A percentile compares a stretch with the other conserved stretches of the same genome.
These are phyloP conservation scores for Diaporthe ilicicola DNA, from an alignment of 2,329 filamentous ascomycete species.

Conservation along the genomic window DNA sequence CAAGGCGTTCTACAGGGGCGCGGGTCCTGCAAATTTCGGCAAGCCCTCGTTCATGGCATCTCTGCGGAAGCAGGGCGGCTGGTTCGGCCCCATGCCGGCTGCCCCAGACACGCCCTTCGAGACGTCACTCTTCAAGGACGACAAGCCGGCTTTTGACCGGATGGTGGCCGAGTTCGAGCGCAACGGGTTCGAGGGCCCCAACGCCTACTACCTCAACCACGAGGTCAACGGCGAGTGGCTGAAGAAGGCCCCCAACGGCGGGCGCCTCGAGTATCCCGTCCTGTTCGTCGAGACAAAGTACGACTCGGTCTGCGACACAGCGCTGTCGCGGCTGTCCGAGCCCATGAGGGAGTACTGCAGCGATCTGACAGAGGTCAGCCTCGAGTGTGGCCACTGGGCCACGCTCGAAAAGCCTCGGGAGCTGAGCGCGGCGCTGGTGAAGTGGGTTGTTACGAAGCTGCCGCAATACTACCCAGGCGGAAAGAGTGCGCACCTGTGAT, in stretches of 20 bases:
- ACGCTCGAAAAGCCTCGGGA: slow-evolving; percentile 40
- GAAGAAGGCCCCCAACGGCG: slow-evolving; percentile 38
- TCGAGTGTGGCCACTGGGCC: slow-evolving; percentile 47
- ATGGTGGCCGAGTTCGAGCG: slow-evolving; percentile 45
- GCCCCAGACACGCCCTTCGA: slow-evolving; percentile 21
- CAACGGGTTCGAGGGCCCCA: slow-evolving; percentile 47
- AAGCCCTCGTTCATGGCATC: slow-evolving; percentile 21
- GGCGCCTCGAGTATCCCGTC: slow-evolving; percentile 46
- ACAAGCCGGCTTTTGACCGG: slow-evolving; percentile 35
- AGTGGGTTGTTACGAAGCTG: slow-evolving; percentile 34
- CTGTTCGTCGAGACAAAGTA: slow-evolving; percentile 47
- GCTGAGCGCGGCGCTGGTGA: slow-evolving; percentile 39
- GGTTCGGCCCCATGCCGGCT: slow-evolving; percentile 29
- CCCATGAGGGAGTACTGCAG: slow-evolving; percentile 44
- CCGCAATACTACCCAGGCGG: background rate
- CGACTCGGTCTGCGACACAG: slow-evolving; percentile 48
- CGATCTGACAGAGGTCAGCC: slow-evolving; percentile 48
- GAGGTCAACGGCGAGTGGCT: slow-evolving; percentile 51
- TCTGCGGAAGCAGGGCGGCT: slow-evolving; percentile 33
- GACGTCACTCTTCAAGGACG: slow-evolving; percentile 16
- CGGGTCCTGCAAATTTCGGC: background rate
- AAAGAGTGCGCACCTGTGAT: background rate
- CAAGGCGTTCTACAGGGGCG: slow-evolving; percentile 29
- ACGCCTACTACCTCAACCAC: slow-evolving; percentile 50
- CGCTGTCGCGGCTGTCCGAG: slow-evolving; percentile 44